Base-by-base conservation (phyloP, 106 monocot species). In the Apostasia ramifera region DNA sequence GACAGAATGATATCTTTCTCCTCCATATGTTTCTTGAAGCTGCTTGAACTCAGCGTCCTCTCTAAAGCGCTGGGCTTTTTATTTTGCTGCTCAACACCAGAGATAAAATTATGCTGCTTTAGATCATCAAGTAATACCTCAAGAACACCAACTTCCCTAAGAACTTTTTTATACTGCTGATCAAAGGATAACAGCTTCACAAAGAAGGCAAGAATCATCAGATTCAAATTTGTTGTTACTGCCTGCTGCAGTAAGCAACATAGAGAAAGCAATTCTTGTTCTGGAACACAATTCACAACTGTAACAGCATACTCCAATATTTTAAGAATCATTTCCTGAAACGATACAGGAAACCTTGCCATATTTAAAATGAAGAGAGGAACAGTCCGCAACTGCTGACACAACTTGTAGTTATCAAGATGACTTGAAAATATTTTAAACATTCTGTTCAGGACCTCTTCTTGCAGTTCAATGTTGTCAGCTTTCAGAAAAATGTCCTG, bases 401-500 rank as follows among this genome's bases (percentile, higher is more conserved):
- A 98, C 62, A 98, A 55, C 76, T 76, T 90, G 71, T 98, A 98
- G 70, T 98, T 98, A 53, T 98, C 93, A 67, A 90, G 83, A 81
- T 98, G 98, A 55, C 93, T 87, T 45, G 98, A 93, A 76, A 93
- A 98, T 71, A 98, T 83, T 72, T 93, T 98, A 58, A 98, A 98
- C 90, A 98, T 88, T 79, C 98, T 89, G 66, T 86, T 98, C 60
- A 98, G 73, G 66, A 98, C 98, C 77, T 98, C 98, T 41, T 86
- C 89, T 59, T 98, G 98, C 55, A 93, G 76, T 62, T 98, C 90
- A 43, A 85, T 66, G 60, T 85, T 86, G 54, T 90, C 93, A 44
- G 86, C 93, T 70, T 98, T 98, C n/a, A 98, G 87, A 83, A 98
- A 93, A 73, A 98, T 88, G 76, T 98, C 98, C 70, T 93, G 98